Conservation (phyloP, 345 rosid genomes). For the Cochlearia excelsa region DNA sequence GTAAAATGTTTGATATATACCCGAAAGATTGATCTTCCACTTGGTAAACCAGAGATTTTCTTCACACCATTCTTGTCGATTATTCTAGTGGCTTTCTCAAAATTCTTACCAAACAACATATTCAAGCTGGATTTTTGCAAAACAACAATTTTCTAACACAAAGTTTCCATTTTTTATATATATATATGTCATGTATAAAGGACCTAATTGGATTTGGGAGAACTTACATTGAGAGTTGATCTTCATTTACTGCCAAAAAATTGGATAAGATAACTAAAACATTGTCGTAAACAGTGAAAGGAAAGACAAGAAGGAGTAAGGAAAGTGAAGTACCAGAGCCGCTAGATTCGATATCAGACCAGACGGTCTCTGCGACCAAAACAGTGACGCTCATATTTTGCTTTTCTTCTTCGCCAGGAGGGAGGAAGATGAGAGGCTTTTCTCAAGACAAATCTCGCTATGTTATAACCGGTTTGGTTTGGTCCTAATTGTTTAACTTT, state of each 20-base stretch:
- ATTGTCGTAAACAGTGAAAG: background rate
- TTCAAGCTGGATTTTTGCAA: slow-evolving; percentile 49
- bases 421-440: too few species aligned
- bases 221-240: slow-evolving; percentile 72
- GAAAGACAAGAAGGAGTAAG: background rate
- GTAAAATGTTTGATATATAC: slow-evolving; percentile 30
- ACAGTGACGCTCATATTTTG: slow-evolving; percentile 34
- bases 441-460: too few species aligned
- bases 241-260: slow-evolving; percentile 57
- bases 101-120: slow-evolving; percentile 84
- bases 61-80: slow-evolving; percentile 76
- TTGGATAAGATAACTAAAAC: background rate
- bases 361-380: slow-evolving; percentile 57
- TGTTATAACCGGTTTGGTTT: background rate
- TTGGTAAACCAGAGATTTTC: slow-evolving; percentile 66
- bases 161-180: background rate
- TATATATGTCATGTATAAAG: background rate
- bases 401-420: too few species aligned
- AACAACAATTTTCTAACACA: background rate
- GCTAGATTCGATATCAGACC: slow-evolving; percentile 55
- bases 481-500: background rate
- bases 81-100: slow-evolving; percentile 75
- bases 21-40: slow-evolving; percentile 81
- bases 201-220: background rate
- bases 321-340: slow-evolving; percentile 40